Evolutionary conservation across 768 basidiomycete species (phyloP).

Genomic region (Crepidotus variabilis): DNA sequence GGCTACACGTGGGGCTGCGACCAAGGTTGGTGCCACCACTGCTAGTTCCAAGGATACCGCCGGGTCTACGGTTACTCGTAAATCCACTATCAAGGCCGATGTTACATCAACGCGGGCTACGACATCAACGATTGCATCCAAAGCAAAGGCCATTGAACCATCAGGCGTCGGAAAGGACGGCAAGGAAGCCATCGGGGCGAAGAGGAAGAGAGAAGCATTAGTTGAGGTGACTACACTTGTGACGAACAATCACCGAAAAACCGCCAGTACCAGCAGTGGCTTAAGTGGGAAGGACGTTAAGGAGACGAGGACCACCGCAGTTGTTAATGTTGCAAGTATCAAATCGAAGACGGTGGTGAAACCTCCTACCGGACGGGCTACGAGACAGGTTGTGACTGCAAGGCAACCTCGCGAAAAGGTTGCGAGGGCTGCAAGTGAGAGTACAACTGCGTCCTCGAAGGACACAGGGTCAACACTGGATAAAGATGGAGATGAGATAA

Average conservation of each 20-base stretch:
- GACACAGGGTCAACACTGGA: constrained; percentile 5
- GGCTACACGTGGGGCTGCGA: neutral
- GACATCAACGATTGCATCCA: constrained; percentile 39
- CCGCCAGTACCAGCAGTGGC: neutral
- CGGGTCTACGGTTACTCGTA: constrained; percentile 43
- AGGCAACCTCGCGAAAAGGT: constrained; percentile 9
- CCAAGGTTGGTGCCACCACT: neutral
- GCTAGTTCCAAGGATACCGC: neutral
- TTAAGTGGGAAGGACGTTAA: constrained; percentile 42
- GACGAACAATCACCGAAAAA: constrained; percentile 25
- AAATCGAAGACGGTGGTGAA: constrained; percentile 17
- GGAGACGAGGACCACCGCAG: constrained; percentile 26
- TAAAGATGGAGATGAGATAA: constrained; percentile 15
- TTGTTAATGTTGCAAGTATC: constrained; percentile 14
- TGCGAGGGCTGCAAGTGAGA: constrained; percentile 14
- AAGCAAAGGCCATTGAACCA: constrained; percentile 24
- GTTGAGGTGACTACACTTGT: constrained; percentile 59
- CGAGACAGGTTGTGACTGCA: constrained; percentile 1
- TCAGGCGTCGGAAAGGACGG: constrained; percentile 5
- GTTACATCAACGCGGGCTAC: constrained; percentile 44
- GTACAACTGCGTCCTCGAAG: constrained; percentile 12
- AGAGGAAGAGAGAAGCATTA: constrained; percentile 74
- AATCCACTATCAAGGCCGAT: constrained; percentile 4
- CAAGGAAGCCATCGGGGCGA: constrained; percentile 46
- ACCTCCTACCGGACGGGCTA: constrained; percentile 7